Percentiles rank a stretch among this genome's conserved stretches.
Evolutionary conservation across 2,329 filamentous ascomycete species (phyloP).

Genomic region (Ophiostoma sp.): DNA sequence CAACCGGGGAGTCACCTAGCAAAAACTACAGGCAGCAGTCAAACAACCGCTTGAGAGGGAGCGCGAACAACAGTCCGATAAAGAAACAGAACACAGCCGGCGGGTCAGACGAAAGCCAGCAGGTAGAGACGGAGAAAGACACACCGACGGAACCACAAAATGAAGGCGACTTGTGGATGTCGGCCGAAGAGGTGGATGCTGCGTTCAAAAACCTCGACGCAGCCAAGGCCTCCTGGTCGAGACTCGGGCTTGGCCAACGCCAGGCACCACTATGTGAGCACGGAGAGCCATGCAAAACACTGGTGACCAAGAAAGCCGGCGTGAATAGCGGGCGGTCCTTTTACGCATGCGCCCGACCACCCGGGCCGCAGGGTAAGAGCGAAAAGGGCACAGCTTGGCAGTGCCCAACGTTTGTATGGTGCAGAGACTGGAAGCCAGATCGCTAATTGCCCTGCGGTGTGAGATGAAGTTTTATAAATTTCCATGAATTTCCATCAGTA

Average conservation of each 20-base stretch:
- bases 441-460: constrained; percentile 18
- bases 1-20: neutral
- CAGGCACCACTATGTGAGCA: constrained; percentile 75
- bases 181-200: constrained; percentile 50
- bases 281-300: constrained; percentile 74
- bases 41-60: neutral
- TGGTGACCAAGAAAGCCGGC: constrained; percentile 84
- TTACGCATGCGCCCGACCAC: constrained; percentile 62
- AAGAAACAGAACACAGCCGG: neutral
- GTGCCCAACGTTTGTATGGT: constrained; percentile 77
- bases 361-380: constrained; percentile 80
- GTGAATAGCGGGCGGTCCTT: constrained; percentile 68
- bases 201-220: constrained; percentile 63
- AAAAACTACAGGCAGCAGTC: neutral
- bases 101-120: neutral
- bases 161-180: constrained; percentile 29
- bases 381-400: constrained; percentile 82
- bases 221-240: constrained; percentile 78
- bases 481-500: neutral
- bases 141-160: constrained; percentile 18
- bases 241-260: constrained; percentile 61
- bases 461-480: neutral
- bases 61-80: neutral
- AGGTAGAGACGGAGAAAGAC: neutral
- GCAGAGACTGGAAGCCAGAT: constrained; percentile 49